Conservation (phyloP, 2,329 filamentous ascomycete genomes). For the Hypoxylon sp. region DNA sequence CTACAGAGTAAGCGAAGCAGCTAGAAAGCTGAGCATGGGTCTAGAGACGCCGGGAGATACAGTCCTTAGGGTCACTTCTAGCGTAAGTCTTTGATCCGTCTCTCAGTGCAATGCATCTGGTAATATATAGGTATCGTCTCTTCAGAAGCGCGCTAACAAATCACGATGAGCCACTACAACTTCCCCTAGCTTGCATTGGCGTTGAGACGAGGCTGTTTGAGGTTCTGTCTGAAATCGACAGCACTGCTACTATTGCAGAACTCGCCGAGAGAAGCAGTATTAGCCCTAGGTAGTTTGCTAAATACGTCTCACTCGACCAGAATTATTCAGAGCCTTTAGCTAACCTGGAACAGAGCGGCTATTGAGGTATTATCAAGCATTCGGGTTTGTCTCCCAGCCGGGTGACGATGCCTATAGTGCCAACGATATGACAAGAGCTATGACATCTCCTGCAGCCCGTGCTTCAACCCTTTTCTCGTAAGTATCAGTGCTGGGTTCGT, state of each 20-base stretch:
- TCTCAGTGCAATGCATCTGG: not conserved
- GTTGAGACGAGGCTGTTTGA: conserved; percentile 30
- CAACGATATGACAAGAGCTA: conserved; percentile 45
- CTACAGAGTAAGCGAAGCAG: not conserved
- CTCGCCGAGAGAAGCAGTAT: conserved; percentile 17
- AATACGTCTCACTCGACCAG: conserved; percentile 27
- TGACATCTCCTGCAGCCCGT: conserved; percentile 35
- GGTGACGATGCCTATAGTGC: conserved; percentile 38
- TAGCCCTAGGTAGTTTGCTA: conserved; percentile 39
- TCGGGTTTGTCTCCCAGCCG: conserved; percentile 44
- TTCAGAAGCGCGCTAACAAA: not conserved
- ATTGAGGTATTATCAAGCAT: conserved; percentile 48
- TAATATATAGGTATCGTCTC: not conserved
- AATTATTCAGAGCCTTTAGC: not conserved
- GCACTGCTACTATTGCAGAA: conserved; percentile 11
- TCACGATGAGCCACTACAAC: conserved; percentile 23
- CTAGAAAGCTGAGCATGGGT: conserved; percentile 2
- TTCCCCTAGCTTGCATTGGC: conserved; percentile 23
- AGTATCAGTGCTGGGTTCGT: not conserved
- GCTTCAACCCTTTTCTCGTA: conserved; percentile 39
- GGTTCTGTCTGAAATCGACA: not conserved
- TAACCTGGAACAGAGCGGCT: conserved; percentile 37
- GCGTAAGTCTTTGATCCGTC: conserved; percentile 14
- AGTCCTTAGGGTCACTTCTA: conserved; percentile 27
- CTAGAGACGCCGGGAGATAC: conserved; percentile 40